Conservation (phyloP, 257 asterid species). For the Solanum arcanum region DNA sequence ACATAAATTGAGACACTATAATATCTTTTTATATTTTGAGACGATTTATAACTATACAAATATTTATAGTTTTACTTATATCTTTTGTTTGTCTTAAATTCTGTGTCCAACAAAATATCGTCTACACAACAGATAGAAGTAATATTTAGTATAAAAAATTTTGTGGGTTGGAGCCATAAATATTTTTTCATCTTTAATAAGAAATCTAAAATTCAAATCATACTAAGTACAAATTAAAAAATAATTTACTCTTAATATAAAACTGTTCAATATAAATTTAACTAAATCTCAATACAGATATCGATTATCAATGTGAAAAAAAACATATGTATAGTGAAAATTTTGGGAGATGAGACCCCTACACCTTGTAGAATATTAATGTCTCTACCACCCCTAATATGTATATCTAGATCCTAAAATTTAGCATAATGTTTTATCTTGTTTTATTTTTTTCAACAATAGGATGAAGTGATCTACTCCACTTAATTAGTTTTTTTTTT, state of each 20-base stretch:
- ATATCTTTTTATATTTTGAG: not conserved
- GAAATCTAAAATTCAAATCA: not conserved
- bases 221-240: not conserved
- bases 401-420: not conserved
- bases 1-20: not conserved
- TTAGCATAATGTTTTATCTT: not conserved
- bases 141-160: not conserved
- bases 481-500: not conserved
- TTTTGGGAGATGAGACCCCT: not conserved
- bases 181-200: fast-evolving
- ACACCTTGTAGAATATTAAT: not conserved
- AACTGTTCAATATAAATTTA: not conserved
- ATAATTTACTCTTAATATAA: not conserved
- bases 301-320: not conserved
- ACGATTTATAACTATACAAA: not conserved
- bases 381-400: not conserved
- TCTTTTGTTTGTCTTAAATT: not conserved
- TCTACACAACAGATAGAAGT: not conserved
- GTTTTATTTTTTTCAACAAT: not conserved
- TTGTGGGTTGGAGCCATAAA: not conserved
- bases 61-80: not conserved
- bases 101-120: not conserved
- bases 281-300: not conserved
- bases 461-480: not conserved
- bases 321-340: not conserved